Evolutionary conservation across 176 grass and related monocot species (phyloP).

Genomic region (Leersia perrieri): DNA sequence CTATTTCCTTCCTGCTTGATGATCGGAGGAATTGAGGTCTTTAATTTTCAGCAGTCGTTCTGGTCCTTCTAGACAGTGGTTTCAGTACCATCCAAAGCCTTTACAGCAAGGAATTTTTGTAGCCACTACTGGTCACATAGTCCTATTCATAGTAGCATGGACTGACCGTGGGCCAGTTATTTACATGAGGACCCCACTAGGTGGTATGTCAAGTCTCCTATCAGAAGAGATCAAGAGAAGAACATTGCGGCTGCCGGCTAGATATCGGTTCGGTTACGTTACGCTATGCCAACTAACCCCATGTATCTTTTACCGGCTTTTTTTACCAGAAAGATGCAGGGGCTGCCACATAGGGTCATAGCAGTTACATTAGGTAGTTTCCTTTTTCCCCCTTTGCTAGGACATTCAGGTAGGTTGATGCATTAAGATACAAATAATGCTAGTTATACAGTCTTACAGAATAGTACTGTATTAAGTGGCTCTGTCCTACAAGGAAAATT

Average conservation of each 20-base stretch:
- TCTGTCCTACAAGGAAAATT: neutral
- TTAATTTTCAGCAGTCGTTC: neutral
- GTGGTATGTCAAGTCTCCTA: neutral
- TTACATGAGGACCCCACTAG: neutral
- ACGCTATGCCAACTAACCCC: neutral
- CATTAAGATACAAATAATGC: neutral
- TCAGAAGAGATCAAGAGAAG: neutral
- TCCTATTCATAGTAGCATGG: neutral
- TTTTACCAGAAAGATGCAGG: neutral
- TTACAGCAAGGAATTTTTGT: neutral
- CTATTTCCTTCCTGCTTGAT: neutral
- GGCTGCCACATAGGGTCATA: neutral
- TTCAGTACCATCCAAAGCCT: too few species aligned
- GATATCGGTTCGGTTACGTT: neutral
- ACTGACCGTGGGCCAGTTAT: neutral
- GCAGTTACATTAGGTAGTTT: neutral
- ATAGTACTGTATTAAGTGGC: neutral
- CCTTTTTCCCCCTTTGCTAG: neutral
- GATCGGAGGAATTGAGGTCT: neutral
- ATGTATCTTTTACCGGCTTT: neutral
- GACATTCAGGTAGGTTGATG: neutral
- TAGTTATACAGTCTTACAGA: neutral
- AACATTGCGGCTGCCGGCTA: neutral
- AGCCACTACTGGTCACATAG: too few species aligned
- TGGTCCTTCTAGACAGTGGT: neutral